A percentile compares a stretch with the other conserved stretches of the same genome.
Conservation (phyloP, 2,329 filamentous ascomycete species). For the Tolypocladium cylindrosporum region DNA sequence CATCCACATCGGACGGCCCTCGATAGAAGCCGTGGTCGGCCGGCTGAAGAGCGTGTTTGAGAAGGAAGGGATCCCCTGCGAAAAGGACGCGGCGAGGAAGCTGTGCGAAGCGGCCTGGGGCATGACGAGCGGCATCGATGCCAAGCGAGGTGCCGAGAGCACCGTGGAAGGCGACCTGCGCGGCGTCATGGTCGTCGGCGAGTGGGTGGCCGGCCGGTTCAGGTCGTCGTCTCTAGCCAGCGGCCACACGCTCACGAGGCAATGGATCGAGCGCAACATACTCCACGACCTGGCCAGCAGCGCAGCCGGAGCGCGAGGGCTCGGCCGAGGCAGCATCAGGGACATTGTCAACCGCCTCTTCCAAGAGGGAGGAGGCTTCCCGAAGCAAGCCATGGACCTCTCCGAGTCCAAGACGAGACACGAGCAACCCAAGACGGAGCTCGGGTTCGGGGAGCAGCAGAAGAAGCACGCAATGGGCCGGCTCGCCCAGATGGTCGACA, state of each 20-base stretch:
- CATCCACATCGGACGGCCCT: conserved; percentile 82
- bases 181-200: conserved; percentile 75
- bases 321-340: conserved; percentile 61
- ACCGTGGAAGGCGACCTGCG: conserved; percentile 65
- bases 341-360: conserved; percentile 74
- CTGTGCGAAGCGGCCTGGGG: conserved; percentile 79
- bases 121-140: conserved; percentile 61
- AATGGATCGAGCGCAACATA: conserved; percentile 68
- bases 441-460: conserved; percentile 62
- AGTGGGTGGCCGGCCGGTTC: conserved; percentile 73
- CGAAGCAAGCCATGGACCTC: conserved; percentile 39
- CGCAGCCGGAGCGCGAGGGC: conserved; percentile 59
- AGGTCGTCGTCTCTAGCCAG: conserved; percentile 34
- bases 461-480: conserved; percentile 66
- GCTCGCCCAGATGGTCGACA: conserved; percentile 66
- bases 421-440: conserved; percentile 46
- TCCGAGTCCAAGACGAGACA: conserved; percentile 32
- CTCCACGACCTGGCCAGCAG: conserved; percentile 58
- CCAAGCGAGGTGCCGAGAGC: conserved; percentile 56
- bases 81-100: conserved; percentile 79
- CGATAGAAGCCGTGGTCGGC: conserved; percentile 72
- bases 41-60: conserved; percentile 78
- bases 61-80: conserved; percentile 79
- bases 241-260: conserved; percentile 49
- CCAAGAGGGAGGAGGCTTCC: conserved; percentile 68